Conservation (phyloP, 2,329 filamentous ascomycete species). For the Fusarium sp. region DNA sequence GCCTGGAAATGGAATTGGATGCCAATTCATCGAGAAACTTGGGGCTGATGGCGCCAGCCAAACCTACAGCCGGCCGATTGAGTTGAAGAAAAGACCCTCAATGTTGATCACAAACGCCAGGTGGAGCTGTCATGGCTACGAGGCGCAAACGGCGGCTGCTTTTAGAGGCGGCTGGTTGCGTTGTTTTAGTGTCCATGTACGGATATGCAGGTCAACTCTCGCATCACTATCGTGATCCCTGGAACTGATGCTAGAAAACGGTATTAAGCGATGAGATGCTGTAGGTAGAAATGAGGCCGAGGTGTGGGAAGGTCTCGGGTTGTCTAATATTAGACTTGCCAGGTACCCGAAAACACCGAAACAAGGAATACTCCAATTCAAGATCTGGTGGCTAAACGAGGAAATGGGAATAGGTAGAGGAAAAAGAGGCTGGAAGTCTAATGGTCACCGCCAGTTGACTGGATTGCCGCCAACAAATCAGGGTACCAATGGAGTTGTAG, state of each 20-base stretch:
- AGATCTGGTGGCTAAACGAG: constrained; percentile 3
- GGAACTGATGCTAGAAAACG: constrained; percentile 20
- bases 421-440: constrained; percentile 36
- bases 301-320: constrained; percentile 1
- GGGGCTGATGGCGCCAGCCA: constrained; percentile 9
- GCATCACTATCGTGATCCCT: constrained; percentile 19
- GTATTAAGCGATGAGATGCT: constrained; percentile 11
- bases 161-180: constrained; percentile 35
- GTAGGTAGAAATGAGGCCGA: constrained; percentile 12
- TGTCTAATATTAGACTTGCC: background rate
- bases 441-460: constrained; percentile 8
- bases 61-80: constrained; percentile 24
- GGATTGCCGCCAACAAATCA: constrained; percentile 23
- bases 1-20: constrained; percentile 16
- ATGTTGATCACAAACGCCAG: constrained; percentile 37
- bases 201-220: constrained; percentile 17
- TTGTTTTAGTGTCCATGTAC: constrained; percentile 24
- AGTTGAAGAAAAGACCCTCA: constrained; percentile 33
- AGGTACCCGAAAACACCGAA: background rate
- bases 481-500: constrained; percentile 14
- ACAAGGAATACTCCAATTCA: background rate
- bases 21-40: constrained; percentile 6
- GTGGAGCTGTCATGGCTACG: constrained; percentile 42
- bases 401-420: too few species aligned
- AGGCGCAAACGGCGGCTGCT: constrained; percentile 45